These are phyloP conservation scores for Takashimella koratensis DNA, from an alignment of 1,284 basidiomycete genomes.

Conservation along the genomic window DNA sequence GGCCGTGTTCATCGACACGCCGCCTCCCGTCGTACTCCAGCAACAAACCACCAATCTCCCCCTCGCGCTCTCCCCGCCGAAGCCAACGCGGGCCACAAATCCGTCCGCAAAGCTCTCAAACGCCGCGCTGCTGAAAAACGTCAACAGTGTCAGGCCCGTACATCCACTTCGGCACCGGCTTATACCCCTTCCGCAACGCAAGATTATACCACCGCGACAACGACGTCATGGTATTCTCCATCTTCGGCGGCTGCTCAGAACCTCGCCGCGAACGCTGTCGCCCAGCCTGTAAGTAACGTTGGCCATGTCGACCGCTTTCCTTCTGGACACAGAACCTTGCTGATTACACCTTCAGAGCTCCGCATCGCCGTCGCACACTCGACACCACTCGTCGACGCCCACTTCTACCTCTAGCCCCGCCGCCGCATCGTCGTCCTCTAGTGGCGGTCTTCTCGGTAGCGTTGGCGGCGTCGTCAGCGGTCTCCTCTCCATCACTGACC, in stretches of 20 bases:
- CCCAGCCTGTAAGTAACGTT: neutral
- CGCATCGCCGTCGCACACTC: neutral
- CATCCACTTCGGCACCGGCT: neutral
- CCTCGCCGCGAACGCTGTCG: neutral
- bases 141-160: neutral
- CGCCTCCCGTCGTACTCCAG: neutral
- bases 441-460: neutral
- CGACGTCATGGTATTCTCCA: neutral
- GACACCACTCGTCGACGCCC: neutral
- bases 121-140: neutral
- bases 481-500: neutral
- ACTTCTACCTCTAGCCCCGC: neutral
- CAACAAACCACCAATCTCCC: no score
- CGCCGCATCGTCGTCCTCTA: neutral
- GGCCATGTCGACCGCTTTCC: no score
- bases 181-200: neutral
- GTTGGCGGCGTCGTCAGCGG: neutral
- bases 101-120: neutral
- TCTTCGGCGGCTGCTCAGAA: neutral
- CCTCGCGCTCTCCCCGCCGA: neutral
- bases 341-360: neutral
- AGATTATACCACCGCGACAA: neutral
- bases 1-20: neutral
- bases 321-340: neutral
- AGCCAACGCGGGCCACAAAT: neutral